phyloP scores from a whole-genome alignment of 257 asterid genomes.

The Paulownia fortunei region DNA sequence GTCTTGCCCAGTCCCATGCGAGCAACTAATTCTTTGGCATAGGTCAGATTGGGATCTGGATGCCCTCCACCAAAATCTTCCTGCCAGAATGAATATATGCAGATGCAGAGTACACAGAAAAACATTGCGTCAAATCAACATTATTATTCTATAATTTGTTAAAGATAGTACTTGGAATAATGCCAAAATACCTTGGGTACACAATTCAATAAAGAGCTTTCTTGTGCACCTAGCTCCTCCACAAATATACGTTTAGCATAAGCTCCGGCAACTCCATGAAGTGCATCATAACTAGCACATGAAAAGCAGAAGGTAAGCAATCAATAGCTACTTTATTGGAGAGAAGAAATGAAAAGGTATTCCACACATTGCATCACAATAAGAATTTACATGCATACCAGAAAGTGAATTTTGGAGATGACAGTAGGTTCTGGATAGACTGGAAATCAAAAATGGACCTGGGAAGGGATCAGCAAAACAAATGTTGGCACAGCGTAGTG shows the following conservation, averaged over 20 bases:
- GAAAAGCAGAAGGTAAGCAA: constrained; percentile 14
- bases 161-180: constrained; percentile 1
- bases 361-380: constrained; percentile 17
- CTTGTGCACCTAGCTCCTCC: constrained; percentile 91
- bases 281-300: constrained; percentile 82
- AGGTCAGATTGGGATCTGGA: constrained; percentile 98
- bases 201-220: constrained; percentile 84
- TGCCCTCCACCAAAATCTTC: constrained; percentile 99
- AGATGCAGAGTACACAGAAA: background rate
- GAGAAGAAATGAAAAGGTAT: constrained; percentile 21
- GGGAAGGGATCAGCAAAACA: constrained; percentile 35
- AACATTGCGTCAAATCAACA: constrained; percentile 13
- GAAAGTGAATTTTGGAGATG: constrained; percentile 85
- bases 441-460: constrained; percentile 95
- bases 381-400: constrained; percentile 58
- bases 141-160: constrained; percentile 6
- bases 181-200: constrained; percentile 90
- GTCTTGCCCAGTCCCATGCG: constrained; percentile 93
- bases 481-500: constrained; percentile 24
- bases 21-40: constrained; percentile 94
- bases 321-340: background rate
- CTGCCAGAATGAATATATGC: constrained; percentile 52
- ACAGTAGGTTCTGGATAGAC: constrained; percentile 74
- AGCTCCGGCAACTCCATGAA: constrained; percentile 98
- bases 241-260: constrained; percentile 93